These are phyloP conservation scores for Vitis labrusca DNA, from an alignment of 164 flowering plant species.

Conservation along the genomic window DNA sequence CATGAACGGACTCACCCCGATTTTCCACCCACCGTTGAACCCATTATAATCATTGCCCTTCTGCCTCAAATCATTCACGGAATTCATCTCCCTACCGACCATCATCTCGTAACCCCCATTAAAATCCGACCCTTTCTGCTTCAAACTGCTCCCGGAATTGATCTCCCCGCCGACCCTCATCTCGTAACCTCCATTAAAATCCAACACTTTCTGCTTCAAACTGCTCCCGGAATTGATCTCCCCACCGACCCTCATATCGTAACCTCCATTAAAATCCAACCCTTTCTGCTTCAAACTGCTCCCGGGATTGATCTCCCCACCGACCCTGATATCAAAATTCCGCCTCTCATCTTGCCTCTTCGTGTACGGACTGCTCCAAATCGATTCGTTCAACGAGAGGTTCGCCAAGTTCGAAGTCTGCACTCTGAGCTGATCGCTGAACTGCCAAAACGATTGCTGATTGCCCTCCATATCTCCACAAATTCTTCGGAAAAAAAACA, in stretches of 20 bases:
- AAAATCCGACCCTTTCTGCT: neutral
- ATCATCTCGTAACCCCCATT: too few species aligned
- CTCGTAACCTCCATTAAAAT: constrained; percentile 23
- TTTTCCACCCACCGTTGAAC: constrained; percentile 53
- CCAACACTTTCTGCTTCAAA: constrained; percentile 4
- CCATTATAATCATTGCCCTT: constrained; percentile 21
- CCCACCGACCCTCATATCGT: too few species aligned
- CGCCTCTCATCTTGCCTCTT: constrained; percentile 54
- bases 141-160: constrained; percentile 1
- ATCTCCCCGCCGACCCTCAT: constrained; percentile 52
- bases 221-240: constrained; percentile 5
- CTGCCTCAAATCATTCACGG: constrained; percentile 8
- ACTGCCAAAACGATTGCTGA: constrained; percentile 76
- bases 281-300: neutral
- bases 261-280: too few species aligned
- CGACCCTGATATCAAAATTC: constrained; percentile 71
- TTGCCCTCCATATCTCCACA: constrained; percentile 56
- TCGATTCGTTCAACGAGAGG: constrained; percentile 72
- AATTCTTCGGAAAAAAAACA: neutral
- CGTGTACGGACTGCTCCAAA: constrained; percentile 56
- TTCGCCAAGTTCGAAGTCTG: constrained; percentile 53
- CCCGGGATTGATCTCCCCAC: constrained; percentile 29
- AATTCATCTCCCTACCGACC: neutral
- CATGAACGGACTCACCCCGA: constrained; percentile 12
- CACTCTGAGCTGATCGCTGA: constrained; percentile 82